Evolutionary conservation across 2,329 filamentous ascomycete genomes (phyloP), one percentile per base, ranked within the genome.

Genomic region (Penicillium sp.): DNA sequence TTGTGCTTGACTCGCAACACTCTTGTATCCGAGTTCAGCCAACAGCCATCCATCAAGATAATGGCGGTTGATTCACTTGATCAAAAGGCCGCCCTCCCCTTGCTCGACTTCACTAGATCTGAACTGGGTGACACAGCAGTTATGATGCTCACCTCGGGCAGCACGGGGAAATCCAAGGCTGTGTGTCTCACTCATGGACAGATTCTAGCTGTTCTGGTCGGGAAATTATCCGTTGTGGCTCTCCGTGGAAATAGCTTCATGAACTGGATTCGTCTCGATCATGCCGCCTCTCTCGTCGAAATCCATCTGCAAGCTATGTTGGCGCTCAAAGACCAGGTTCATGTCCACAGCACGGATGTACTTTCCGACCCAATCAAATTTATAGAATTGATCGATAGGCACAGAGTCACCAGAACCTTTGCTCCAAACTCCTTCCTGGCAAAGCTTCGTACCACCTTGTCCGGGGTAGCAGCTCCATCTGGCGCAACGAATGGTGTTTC

Each of bases 231-330:
- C 7, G 42, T 44, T 3, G 42, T 44, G 42, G 14, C 22, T 16
- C 42, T 44, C n/a, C 24, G 14, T 11, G 42, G 27, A 14, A 24
- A 32, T 7, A 44, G 24, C 22, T 62, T 71, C 36, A 45, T 77
- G 16, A 75, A 72, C 42, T 77, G 73, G 73, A 72, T 74, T 32
- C 64, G 64, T 3, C 61, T 73, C 22, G 74, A 76, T 44, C 74
- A 77, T 50, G 72, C 72, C 7, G 74, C 70, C 1, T 67, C 61
- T 43, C 60, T 77, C 7, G 61, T 64, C 31, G 73, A 76, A 50
- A 66, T 72, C 10, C 74, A 77, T 43, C 58, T 76, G 39, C 42
- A 42, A n/a, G 42, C 47, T 5, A 22, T 55, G 3, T 34, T 36
- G 3, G 40, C 38, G 14, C 41, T 24, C 22, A 41, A 48, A 24